Base-by-base conservation (phyloP, 164 flowering plant genomes). In the Macadamia integrifolia region DNA sequence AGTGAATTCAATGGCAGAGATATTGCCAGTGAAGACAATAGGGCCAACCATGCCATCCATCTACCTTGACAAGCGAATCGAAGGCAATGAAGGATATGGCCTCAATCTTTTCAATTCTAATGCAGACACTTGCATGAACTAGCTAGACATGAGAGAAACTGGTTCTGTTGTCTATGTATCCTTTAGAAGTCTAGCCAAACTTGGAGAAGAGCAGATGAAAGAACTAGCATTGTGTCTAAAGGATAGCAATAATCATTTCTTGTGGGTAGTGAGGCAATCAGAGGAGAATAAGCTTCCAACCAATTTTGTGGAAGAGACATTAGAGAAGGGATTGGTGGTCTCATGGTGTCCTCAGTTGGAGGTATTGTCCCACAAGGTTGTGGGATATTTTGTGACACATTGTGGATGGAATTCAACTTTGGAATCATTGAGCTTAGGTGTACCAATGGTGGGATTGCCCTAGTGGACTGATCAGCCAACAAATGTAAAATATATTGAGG, bases 191-290 rank as follows among this genome's bases (percentile, higher is more conserved):
- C 23, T 23, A 23, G 23, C 23, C 23, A 0, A 23, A 23, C 23
- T 23, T 23, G 23, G 23, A 23, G 23, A 23, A 23, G 23, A 23
- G 23, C 23, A 23, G 0, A 23, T 23, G 23, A 23, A 23, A 23
- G 23, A 23, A 23, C 23, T 23, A 23, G 23, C 23, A 23, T 23
- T 23, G 23, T 23, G 23, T 23, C 23, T 23, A 0, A 23, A 23
- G 23, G 23, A 23, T 23, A 23, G 23, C 23, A 23, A 23, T 23
- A 23, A 23, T 2, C 8, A 68, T 43, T 77, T 80, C 70, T 69
- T 80, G 60, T 80, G 83, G 83, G 80, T 77, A 13, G 80, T 77
- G 14, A 75, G 77, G 65, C 64, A 58, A 2, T 15, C 67, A 2
- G 80, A 77, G 49, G 53, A 67, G 49, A 7, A 55, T 57, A 80